Conservation (phyloP, 345 rosid species). For the Tarenaya hassleriana region DNA sequence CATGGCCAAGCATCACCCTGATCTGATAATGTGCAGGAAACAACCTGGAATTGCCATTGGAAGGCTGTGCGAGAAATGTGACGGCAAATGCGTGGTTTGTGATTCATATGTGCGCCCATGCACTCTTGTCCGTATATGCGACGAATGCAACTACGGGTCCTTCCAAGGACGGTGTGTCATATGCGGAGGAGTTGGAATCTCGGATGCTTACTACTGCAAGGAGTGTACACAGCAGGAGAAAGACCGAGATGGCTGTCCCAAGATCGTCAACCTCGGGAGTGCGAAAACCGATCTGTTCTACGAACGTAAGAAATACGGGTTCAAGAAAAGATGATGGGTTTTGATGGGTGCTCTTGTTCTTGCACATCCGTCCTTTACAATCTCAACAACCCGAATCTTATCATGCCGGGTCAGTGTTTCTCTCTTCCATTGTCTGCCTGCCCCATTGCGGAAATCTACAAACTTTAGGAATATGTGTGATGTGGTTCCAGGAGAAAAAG, state of each 20-base stretch:
- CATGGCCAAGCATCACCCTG: slow-evolving; percentile 76
- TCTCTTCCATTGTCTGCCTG: no score
- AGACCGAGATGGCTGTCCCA: slow-evolving; percentile 63
- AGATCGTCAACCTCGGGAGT: slow-evolving; percentile 64
- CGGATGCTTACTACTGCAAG: slow-evolving; percentile 66
- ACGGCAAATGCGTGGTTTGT: slow-evolving; percentile 65
- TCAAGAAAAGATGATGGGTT: slow-evolving; percentile 43
- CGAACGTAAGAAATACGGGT: slow-evolving; percentile 60
- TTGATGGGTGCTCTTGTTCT: not conserved
- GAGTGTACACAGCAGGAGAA: slow-evolving; percentile 79
- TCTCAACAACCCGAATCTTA: slow-evolving; percentile 15
- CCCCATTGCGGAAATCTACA: no score
- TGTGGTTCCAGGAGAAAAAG: no score
- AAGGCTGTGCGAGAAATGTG: slow-evolving; percentile 53
- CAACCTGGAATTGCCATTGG: slow-evolving; percentile 75
- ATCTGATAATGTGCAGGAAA: slow-evolving; percentile 67
- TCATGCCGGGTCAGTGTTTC: slow-evolving; percentile 2
- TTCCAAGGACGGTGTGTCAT: slow-evolving; percentile 69
- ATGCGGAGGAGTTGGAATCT: slow-evolving; percentile 65
- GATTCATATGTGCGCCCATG: slow-evolving; percentile 67
- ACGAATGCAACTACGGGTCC: slow-evolving; percentile 69
- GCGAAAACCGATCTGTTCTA: slow-evolving; percentile 60
- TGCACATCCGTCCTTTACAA: slow-evolving; percentile 16
- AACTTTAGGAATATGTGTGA: no score
- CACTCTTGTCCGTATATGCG: slow-evolving; percentile 63